Evolutionary conservation across 1,284 basidiomycete genomes (phyloP), one percentile per base, ranked within the genome.

Genomic region (Sutorius eximius): DNA sequence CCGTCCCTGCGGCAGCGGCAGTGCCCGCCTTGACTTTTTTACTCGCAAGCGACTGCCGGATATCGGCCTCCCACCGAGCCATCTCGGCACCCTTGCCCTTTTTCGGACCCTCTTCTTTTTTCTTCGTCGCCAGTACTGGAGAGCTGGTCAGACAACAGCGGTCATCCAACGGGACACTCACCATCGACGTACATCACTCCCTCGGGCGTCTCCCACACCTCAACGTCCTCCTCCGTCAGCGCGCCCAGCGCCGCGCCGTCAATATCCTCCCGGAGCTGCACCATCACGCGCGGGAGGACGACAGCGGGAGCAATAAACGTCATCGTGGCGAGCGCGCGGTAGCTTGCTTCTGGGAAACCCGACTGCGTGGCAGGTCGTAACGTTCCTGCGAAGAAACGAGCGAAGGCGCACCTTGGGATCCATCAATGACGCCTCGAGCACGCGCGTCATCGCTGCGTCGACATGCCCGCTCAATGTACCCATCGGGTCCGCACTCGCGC

Each of bases 51-150:
- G 88, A 85, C 62, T 89, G 88, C 11, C 94, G 83, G n/a, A 96
- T 77, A 59, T 98, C 93, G 30, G 87, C 88, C 61, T 98, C 95
- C 95, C 95, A 98, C 64, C 91, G 88, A 13, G 91, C 87, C 27
- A 95, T 87, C 43, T 91, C 92, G 13, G 89, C 85, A 57, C 86
- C 88, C 62, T 95, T 96, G 34, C 92, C 89, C 70, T 95, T 95
- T 61, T 80, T 85, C 36, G 80, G 75, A 27, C 73, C 73, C 0
- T 72, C 67, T 9, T 79, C 77, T 7, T 76, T 77, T 62, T 87
- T 86, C 59, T 82, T 85, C 2, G 77, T 72, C 1, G 84, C 73
- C 11, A 93, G 74, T 5, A 93, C 90, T 91, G 27, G 6, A 36
- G 59, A 4, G 4, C 13, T 20, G 18, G 24, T 27, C 16, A 11